Conservation (phyloP, 768 basidiomycete species). For the Lactarius indigo region DNA sequence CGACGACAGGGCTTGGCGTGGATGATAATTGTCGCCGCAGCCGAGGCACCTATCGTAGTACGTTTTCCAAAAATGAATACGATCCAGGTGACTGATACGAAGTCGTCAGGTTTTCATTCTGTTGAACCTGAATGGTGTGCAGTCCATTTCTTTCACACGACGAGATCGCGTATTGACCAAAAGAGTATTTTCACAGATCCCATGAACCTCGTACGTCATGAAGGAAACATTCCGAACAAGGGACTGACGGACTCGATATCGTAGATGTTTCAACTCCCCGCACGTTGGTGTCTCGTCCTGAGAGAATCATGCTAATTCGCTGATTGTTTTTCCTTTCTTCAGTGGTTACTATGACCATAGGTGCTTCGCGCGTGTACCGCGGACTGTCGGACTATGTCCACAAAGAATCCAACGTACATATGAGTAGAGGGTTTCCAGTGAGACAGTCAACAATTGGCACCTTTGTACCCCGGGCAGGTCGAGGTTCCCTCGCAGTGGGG, state of each 20-base stretch:
- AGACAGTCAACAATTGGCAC: background rate
- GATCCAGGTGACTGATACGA: background rate
- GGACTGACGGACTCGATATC: too few species aligned
- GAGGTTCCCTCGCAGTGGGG: too few species aligned
- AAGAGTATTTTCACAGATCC: too few species aligned
- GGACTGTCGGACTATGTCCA: too few species aligned
- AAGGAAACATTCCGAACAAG: background rate
- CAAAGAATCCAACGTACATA: background rate
- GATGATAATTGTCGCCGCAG: background rate
- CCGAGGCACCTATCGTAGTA: background rate
- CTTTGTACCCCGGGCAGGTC: background rate
- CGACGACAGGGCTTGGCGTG: slow-evolving; percentile 2
- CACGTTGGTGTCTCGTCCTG: too few species aligned
- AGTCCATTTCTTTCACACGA: background rate
- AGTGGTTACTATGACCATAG: too few species aligned
- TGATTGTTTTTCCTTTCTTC: too few species aligned
- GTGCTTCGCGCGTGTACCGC: too few species aligned
- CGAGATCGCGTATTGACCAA: background rate
- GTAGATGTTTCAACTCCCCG: too few species aligned
- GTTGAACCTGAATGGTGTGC: slow-evolving; percentile 9
- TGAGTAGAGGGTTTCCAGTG: background rate
- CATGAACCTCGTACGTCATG: slow-evolving; percentile 7
- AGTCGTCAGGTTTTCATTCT: background rate
- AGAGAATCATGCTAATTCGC: too few species aligned
- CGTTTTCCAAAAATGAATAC: background rate